These are phyloP conservation scores for Pugionium dolabratum DNA, from an alignment of 345 rosid genomes.

Conservation along the genomic window DNA sequence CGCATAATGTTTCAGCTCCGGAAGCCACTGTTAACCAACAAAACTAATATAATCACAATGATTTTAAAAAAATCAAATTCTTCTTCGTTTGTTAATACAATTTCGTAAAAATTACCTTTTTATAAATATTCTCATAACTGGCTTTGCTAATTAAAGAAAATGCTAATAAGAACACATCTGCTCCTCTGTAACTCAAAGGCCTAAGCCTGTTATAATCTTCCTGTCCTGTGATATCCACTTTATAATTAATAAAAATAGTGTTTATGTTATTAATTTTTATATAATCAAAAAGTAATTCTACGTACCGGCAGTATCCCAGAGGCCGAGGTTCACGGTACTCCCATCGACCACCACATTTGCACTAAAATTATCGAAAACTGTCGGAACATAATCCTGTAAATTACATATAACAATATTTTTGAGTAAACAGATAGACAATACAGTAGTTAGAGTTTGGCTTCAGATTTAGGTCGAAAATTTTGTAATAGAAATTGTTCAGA, in stretches of 20 bases:
- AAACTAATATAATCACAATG: neutral
- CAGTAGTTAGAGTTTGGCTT: no score
- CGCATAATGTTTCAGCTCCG: slow-evolving; percentile 76
- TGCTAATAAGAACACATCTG: slow-evolving; percentile 79
- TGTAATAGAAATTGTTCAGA: neutral
- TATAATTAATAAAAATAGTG: neutral
- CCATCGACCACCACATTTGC: slow-evolving; percentile 93
- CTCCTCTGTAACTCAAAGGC: slow-evolving; percentile 85
- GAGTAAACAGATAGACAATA: neutral
- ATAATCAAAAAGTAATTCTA: neutral
- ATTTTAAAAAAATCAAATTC: no score
- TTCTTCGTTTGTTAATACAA: neutral
- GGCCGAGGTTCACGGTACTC: slow-evolving; percentile 73
- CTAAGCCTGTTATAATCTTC: slow-evolving; percentile 84
- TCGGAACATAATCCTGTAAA: slow-evolving; percentile 67
- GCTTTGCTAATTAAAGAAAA: slow-evolving; percentile 81
- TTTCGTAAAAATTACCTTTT: slow-evolving; percentile 52
- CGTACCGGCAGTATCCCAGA: slow-evolving; percentile 96
- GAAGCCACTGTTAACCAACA: slow-evolving; percentile 60
- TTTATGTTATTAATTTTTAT: neutral
- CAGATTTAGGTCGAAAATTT: no score
- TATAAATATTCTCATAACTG: slow-evolving; percentile 73
- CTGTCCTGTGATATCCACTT: slow-evolving; percentile 52
- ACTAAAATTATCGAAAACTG: slow-evolving; percentile 90
- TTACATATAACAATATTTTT: neutral